Base-by-base conservation (phyloP, 192 early-diverging fungal genomes). In the Backusella psychrophila region DNA sequence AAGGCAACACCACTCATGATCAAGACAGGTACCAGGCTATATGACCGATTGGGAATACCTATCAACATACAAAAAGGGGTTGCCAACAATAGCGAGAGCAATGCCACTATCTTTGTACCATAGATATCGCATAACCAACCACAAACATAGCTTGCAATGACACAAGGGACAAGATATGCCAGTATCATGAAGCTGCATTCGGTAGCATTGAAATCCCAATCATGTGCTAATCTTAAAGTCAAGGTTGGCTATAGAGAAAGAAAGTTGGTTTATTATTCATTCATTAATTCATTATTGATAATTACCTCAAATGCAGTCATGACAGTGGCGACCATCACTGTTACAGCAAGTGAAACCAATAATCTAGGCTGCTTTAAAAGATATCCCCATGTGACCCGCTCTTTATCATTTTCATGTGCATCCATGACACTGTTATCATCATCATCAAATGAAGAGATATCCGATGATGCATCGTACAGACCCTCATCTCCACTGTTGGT, bases 111-210 rank as follows among this genome's bases (percentile, higher is more conserved):
- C 71, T 84, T 87, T 59, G 78, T 75, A 12, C 85, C 85, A 69
- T 78, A 79, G 35, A 74, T 75, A 75, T 87, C 85, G 12, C 82
- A 83, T 66, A 84, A 75, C 81, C 81, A 84, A 0, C 84, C 86
- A 14, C 80, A 83, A n/a, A 80, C 26, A 19, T 81, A 81, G n/a
- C 81, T 75, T 2, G 81, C 77, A 8, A 82, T 56, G 39, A 85
- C 74, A 0, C 75, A 72, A 3, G 84, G 86, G 12, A 83, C 33
- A 26, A 81, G 77, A 21, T 82, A 77, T 3, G 84, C 81, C 4
- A 85, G 46, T 31, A 85, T 78, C 0, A 74, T 79, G 17, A 85
- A 66, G 41, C 84, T 83, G 34, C 84, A 84, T 69, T 75, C 71
- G 3, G 84, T 79, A 26, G 81, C 68, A 29, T 78, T 77, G 38